These are phyloP conservation scores for Rhododendron griersonianum DNA, from an alignment of 148 eudicot genomes.

Conservation along the genomic window DNA sequence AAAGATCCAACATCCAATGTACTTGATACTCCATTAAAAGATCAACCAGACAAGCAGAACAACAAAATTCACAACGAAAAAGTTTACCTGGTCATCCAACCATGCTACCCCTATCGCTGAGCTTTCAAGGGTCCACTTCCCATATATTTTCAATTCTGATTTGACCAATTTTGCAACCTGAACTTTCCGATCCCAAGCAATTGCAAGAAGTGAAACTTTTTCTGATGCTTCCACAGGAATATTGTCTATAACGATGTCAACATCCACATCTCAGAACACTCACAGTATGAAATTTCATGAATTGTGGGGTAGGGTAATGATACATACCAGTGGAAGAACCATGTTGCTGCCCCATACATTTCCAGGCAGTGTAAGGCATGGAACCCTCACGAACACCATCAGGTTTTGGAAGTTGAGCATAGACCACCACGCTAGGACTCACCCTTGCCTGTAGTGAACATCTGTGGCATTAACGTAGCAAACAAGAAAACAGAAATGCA, in stretches of 20 bases:
- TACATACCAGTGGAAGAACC: conserved; percentile 50
- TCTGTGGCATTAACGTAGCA: conserved; percentile 12
- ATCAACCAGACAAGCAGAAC: not conserved
- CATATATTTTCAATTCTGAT: conserved; percentile 57
- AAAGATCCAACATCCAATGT: not conserved
- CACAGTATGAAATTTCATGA: not conserved
- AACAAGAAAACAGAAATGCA: conserved; percentile 9
- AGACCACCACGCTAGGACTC: conserved; percentile 55
- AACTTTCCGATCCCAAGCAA: conserved; percentile 93
- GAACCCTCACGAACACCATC: conserved; percentile 89
- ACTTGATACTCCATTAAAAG: not conserved
- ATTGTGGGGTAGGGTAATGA: not conserved
- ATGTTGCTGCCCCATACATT: conserved; percentile 50
- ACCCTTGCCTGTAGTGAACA: conserved; percentile 64
- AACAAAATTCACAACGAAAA: not conserved
- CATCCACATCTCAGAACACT: conserved; percentile 17
- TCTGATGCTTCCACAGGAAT: conserved; percentile 49
- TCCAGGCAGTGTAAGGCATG: conserved; percentile 98
- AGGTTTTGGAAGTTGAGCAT: conserved; percentile 71
- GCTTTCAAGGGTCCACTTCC: conserved; percentile 79
- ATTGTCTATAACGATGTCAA: conserved; percentile 40
- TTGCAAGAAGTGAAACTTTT: conserved; percentile 75
- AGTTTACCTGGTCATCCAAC: conserved; percentile 78
- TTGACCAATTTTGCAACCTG: conserved; percentile 83
- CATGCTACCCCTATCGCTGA: conserved; percentile 86